Conservation (phyloP, 2,329 filamentous ascomycete genomes). For the Ceratocystis papillata region DNA sequence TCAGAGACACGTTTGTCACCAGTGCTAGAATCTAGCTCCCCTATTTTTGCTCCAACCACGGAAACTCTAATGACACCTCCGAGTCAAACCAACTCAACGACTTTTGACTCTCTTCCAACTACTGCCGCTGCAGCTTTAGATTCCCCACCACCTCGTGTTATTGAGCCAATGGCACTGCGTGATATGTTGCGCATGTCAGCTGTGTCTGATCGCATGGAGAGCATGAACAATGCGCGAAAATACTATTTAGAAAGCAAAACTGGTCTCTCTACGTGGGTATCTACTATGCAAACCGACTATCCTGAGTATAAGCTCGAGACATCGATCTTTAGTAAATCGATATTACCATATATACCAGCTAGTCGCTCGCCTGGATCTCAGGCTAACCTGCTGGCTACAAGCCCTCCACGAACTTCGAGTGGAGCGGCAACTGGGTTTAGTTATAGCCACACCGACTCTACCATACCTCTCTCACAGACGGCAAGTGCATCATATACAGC, state of each 20-base stretch:
- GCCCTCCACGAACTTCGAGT: background rate
- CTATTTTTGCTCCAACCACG: background rate
- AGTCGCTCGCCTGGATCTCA: background rate
- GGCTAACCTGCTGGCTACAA: background rate
- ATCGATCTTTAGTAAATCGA: conserved; percentile 28
- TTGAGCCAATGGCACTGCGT: conserved; percentile 19
- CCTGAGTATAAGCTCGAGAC: conserved; percentile 39
- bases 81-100: background rate
- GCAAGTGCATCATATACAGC: background rate
- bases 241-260: conserved; percentile 13
- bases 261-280: conserved; percentile 20
- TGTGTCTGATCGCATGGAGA: conserved; percentile 8
- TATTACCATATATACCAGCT: background rate
- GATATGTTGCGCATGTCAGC: conserved; percentile 16
- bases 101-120: conserved; percentile 15
- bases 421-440: background rate
- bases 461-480: background rate
- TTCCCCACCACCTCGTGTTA: conserved; percentile 12
- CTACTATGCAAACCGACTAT: conserved; percentile 30
- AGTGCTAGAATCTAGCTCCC: background rate
- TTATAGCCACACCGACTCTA: background rate
- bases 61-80: conserved; percentile 8
- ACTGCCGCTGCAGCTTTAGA: conserved; percentile 18
- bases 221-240: conserved; percentile 20
- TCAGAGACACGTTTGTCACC: background rate